These are phyloP conservation scores for Helenozyma baotianmanensis DNA, from an alignment of 805 yeast species.

Conservation along the genomic window DNA sequence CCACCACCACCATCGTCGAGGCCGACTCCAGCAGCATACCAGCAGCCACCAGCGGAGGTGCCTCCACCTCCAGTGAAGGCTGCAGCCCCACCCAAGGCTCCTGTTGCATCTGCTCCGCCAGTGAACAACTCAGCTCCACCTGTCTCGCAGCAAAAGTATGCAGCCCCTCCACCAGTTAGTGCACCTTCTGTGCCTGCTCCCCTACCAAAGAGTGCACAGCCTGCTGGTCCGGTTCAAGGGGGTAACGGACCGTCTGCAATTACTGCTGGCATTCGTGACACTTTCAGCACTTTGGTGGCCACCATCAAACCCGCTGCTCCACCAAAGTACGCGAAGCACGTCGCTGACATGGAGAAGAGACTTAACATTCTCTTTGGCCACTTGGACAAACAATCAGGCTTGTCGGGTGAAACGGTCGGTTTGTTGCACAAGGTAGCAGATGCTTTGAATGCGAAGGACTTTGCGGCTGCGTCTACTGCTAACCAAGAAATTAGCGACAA, in stretches of 20 bases:
- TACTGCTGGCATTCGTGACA: constrained; percentile 56
- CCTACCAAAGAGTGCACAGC: too few species aligned
- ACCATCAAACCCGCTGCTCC: constrained; percentile 72
- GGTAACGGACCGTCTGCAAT: too few species aligned
- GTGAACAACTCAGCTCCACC: constrained; percentile 38
- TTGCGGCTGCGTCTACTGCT: constrained; percentile 50
- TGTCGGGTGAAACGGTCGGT: constrained; percentile 52
- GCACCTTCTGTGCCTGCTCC: too few species aligned
- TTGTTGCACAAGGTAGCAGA: constrained; percentile 49
- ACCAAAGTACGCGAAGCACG: constrained; percentile 65
- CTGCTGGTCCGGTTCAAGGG: too few species aligned
- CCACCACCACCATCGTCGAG: constrained; percentile 6
- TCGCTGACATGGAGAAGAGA: constrained; percentile 78
- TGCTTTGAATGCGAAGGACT: constrained; percentile 52
- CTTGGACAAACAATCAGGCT: constrained; percentile 65
- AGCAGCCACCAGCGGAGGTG: background rate
- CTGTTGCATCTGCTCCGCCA: constrained; percentile 20
- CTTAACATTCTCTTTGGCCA: constrained; percentile 71
- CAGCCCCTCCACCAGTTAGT: too few species aligned
- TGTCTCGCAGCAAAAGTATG: too few species aligned
- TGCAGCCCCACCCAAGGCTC: constrained; percentile 2
- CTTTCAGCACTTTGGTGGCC: constrained; percentile 50
- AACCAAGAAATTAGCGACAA: constrained; percentile 59
- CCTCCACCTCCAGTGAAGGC: constrained; percentile 18
- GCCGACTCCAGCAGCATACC: background rate